Evolutionary conservation across 164 flowering plant genomes (phyloP), one percentile per base, ranked within the genome.

Genomic region (Saururus chinensis): DNA sequence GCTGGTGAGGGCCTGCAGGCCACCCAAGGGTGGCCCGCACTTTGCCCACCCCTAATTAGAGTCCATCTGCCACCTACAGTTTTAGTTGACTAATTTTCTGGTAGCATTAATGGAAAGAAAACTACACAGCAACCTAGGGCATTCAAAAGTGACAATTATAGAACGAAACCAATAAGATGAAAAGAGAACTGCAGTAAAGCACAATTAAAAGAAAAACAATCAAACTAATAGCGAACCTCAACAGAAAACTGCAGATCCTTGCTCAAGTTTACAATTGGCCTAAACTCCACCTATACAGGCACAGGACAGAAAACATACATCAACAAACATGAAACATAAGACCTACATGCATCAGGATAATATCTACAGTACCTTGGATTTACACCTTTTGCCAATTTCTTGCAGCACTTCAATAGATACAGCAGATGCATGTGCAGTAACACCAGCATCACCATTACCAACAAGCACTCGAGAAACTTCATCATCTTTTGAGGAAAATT

Each of bases 381-480:
- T 73, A 73, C 96, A 87, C 69, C 85, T 77, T 42, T 85, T 72
- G 61, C 86, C 98, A 79, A 93, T 93, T 82, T 93, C 98, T 71
- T 85, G 95, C 73, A 93, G 75, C 37, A 80, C 98, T 37, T 80
- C 78, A 54, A 86, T 80, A 60, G 81, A 76, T 60, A 88, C 66
- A 63, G 85, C 69, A 23, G 89, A 68, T 21, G 79, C 74, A 42
- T 75, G 48, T 67, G 76, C 82, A 70, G 70, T 75, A 68, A 86
- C 53, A 61, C 72, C 83, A 60, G 56, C 41, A 20, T 80, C 89
- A 70, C 69, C 79, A 61, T 24, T 75, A 66, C 58, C 71, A 56
- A 60, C 55, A 35, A 74, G 66, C 21, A 62, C 66, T 45, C 69
- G 82, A 58, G 79, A 60, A 37, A 59, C 51, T 51, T 75, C 74